These are phyloP conservation scores for Phytopythium cucurbitacearum DNA, from an alignment of 352 stramenopile species.

Conservation along the genomic window DNA sequence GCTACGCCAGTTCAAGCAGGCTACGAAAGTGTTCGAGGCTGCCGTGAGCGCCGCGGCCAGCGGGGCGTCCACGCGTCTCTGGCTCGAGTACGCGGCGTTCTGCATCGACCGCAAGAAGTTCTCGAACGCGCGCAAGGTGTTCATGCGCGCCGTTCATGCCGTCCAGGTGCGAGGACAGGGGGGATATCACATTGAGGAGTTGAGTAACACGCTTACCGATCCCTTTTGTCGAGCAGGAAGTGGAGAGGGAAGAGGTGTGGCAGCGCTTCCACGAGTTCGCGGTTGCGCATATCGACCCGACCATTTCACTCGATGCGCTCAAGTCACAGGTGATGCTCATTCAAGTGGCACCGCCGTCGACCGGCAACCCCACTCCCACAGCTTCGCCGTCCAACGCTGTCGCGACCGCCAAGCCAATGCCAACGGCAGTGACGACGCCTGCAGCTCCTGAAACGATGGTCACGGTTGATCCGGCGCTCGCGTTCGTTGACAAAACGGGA, in stretches of 20 bases:
- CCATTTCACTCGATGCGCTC: slow-evolving; percentile 43
- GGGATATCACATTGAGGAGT: slow-evolving; percentile 55
- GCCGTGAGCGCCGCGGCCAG: slow-evolving; percentile 50
- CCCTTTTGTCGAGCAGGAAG: background rate
- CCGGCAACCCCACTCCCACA: background rate
- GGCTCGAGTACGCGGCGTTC: slow-evolving; percentile 69
- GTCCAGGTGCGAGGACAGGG: slow-evolving; percentile 21
- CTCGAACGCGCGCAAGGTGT: slow-evolving; percentile 74
- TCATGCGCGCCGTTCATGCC: slow-evolving; percentile 47
- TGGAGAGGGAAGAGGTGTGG: slow-evolving; percentile 47
- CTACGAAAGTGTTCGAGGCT: slow-evolving; percentile 73
- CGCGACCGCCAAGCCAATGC: background rate
- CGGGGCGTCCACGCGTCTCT: slow-evolving; percentile 26
- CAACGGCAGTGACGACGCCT: background rate
- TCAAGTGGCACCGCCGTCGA: background rate
- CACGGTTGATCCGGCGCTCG: slow-evolving; percentile 37
- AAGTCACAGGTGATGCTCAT: slow-evolving; percentile 50
- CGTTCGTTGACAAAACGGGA: slow-evolving; percentile 67
- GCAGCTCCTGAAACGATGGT: slow-evolving; percentile 1
- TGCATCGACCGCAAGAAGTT: slow-evolving; percentile 72
- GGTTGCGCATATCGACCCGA: slow-evolving; percentile 50
- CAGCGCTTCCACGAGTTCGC: slow-evolving; percentile 60
- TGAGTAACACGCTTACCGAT: slow-evolving; percentile 8
- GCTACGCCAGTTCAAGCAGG: slow-evolving; percentile 80
- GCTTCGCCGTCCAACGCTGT: background rate